Evolutionary conservation across 768 basidiomycete species (phyloP).

Genomic region (Kockovaella imperatae): DNA sequence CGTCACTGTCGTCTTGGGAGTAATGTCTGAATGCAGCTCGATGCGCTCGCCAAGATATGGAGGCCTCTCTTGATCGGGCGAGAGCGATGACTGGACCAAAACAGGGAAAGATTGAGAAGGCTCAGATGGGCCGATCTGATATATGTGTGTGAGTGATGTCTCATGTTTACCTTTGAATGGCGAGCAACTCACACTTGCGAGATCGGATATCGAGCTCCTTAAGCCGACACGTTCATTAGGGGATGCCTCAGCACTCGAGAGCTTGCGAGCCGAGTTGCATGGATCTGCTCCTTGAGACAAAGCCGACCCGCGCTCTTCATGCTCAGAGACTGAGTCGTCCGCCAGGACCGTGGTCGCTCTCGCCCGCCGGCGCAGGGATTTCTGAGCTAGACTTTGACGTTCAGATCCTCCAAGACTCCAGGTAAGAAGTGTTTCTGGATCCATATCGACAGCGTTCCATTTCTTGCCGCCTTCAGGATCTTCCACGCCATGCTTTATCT

Average conservation of each 20-base stretch:
- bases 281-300: too few species aligned
- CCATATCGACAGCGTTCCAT: slow-evolving; percentile 22
- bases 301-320: too few species aligned
- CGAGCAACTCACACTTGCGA: neutral
- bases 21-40: neutral
- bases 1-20: neutral
- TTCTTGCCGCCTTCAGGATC: neutral
- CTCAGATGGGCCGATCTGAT: neutral
- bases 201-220: neutral
- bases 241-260: too few species aligned
- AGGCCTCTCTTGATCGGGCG: neutral
- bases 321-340: too few species aligned
- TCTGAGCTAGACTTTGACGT: too few species aligned
- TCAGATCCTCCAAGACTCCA: slow-evolving; percentile 19
- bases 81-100: slow-evolving; percentile 3
- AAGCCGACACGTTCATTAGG: too few species aligned
- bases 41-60: neutral
- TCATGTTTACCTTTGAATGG: neutral
- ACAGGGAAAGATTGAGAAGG: slow-evolving; percentile 1
- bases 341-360: neutral
- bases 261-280: too few species aligned
- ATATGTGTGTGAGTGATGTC: neutral
- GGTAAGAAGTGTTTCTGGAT: slow-evolving; percentile 29
- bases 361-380: neutral
- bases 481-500: too few species aligned